Base-by-base conservation (phyloP, 2,329 filamentous ascomycete genomes). In the Botryotinia convoluta region DNA sequence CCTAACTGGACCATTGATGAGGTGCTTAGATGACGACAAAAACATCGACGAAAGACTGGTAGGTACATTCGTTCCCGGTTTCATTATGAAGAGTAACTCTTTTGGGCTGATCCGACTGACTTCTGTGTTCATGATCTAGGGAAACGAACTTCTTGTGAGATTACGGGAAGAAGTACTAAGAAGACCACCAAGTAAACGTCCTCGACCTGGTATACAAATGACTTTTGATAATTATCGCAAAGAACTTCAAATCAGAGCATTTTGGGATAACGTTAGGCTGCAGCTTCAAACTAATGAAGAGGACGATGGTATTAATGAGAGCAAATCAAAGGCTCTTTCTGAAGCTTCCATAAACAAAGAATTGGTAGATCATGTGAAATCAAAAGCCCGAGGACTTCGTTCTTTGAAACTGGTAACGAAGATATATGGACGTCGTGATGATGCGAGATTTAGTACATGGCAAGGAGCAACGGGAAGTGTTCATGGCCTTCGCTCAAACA, bases 201-300 rank as follows among this genome's bases (percentile, higher is more conserved):
- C 64, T 16, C 62, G 39, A 51, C 59, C 32, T n/a, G 42, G 60
- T 29, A 61, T 35, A 37, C 22, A 51, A 71, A 69, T 37, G 39
- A 12, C 8, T 39, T 57, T 44, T 44, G 39, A 69, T 22, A 22
- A 71, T 6, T 69, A 72, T 37, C 72, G 75, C 72, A 71, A 73
- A 44, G 71, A 73, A 45, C 44, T 74, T 18, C 48, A 76, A 60
- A 64, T 63, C 29, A 75, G 75, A 72, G 72, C 72, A 20, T 78
- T 75, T 70, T 79, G 78, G 78, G 72, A 74, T 9, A 72, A 77
- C 22, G 44, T 78, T 26, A 75, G 76, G 64, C 69, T 42, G 48
- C 51, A 75, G 16, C 62, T 79, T 35, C 69, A 62, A 42, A 71
- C 44, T 59, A 48, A 73, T 48, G 59, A 70, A 44, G 71, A 70